Evolutionary conservation across 2,329 filamentous ascomycete species (phyloP), one percentile per base, ranked within the genome.

Genomic region (Epichloe uncinata): DNA sequence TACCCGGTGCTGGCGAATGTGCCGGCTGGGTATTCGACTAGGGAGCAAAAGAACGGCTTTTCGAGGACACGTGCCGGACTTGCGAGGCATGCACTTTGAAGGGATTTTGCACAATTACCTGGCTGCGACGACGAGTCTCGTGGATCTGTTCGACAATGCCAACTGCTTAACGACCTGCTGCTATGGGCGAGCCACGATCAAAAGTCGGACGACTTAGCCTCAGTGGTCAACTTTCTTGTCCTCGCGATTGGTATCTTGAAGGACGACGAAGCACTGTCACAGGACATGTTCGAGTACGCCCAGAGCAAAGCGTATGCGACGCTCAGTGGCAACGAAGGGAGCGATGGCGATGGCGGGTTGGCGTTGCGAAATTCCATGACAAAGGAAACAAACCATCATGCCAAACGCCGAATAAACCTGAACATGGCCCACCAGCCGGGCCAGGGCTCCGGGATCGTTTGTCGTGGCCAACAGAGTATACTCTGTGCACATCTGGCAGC

Each of bases 1-100:
- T 73, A 71, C 52, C 75, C 72, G 0, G 70, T 73, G 12, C 63
- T 77, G 6, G 73, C 75, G 50, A 75, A 74, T 49, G 63, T 67
- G 0, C 62, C 60, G 0, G 57, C 62, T 1, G 54, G 56, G 9
- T 49, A 49, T 9, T 44, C 49, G 20, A 52, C 43, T 41, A 36
- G 51, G 41, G 50, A 51, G 7, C 45, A 47, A 18, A 33, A 44
- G 12, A 20, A 13, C 15, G n/a, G 45, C n/a, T 18, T 40, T 16
- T 12, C 33, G 16, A 41, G 13, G 22, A 42, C 52, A 26, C 3
- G 50, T 58, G 13, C 68, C 68, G 0, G 52, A 51, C 1, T 58
- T 72, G 15, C 53, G 60, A 0, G 40, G 55, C 0, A 54, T 55
- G 0, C 54, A 63, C 6, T 53, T 71, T 2, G 52, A 60, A 0